Base-by-base conservation (phyloP, 305 asterid genomes). In the Rubia peregrina region DNA sequence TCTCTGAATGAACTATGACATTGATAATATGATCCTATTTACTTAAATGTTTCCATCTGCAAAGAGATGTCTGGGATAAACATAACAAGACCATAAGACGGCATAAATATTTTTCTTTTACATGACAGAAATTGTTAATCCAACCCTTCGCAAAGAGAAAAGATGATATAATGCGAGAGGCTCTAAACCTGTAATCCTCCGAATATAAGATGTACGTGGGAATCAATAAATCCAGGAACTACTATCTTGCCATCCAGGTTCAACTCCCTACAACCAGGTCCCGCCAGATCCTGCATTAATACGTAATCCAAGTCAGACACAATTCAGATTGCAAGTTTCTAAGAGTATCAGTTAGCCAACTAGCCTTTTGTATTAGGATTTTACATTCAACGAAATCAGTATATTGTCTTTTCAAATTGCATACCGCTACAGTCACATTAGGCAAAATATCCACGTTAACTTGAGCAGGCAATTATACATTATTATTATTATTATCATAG, bases 141-240 rank as follows among this genome's bases (percentile, higher is more conserved):
- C 19, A 12, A 26, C 6, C 12, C 36, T 62, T 22, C 5, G 17
- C 9, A 26, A 42, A 44, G 55, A 36, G 17, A 38, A 67, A 7
- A 62, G 46, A 17, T 24, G 61, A 19, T 57, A 17, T 40, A 56
- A 69, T 38, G 74, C 10, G 69, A 80, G 64, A 71, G 67, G 63
- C 75, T 68, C 75, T 69, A 41, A 77, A 94, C 98, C 97, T 89
- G 96, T 64, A 94, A 81, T 79, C 98, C 97, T 74, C 96, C 98
- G 69, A 42, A 82, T 67, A 94, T 73, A 46, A 91, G 80, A 88
- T 94, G 98, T 73, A 94, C 89, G 71, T 94, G 98, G 46, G 98
- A 94, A 83, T 94, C 98, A 42, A 94, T 89, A 84, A 94, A 86
- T 79, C 98, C 98, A 75, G 98, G 96, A 81, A 94, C 89, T 72